phyloP scores from a whole-genome alignment of 257 asterid genomes.

The Nicotiana benthamiana region DNA sequence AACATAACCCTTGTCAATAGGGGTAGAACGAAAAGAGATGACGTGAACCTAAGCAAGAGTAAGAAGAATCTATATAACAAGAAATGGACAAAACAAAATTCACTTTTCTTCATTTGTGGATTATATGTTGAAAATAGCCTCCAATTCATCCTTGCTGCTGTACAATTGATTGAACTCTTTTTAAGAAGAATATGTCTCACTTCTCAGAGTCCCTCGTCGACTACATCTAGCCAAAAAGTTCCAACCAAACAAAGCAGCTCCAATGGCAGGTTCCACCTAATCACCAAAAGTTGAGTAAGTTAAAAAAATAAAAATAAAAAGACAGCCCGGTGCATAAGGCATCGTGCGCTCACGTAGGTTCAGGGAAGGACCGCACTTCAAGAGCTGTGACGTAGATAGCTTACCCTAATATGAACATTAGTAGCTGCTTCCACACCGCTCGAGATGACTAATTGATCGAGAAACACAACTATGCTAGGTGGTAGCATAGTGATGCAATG shows the following conservation, averaged over 20 bases:
- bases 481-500: background rate
- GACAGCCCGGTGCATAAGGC: too few species aligned
- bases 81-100: background rate
- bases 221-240: slow-evolving; percentile 45
- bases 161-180: slow-evolving; percentile 7
- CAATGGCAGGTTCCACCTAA: slow-evolving; percentile 81
- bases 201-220: slow-evolving; percentile 12
- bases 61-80: background rate
- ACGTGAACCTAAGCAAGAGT: background rate
- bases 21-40: background rate
- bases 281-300: background rate
- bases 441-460: background rate
- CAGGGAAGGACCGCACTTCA: too few species aligned
- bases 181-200: slow-evolving; percentile 5
- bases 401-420: too few species aligned
- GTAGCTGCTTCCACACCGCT: too few species aligned
- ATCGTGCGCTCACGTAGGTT: too few species aligned
- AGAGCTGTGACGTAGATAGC: too few species aligned
- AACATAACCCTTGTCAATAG: background rate
- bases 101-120: background rate
- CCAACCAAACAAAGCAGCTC: slow-evolving; percentile 86
- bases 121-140: background rate
- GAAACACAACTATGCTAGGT: background rate
- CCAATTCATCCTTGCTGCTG: slow-evolving; percentile 8
- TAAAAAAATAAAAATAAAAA: too few species aligned